These are phyloP conservation scores for Fusarium algeriense DNA, from an alignment of 2,329 filamentous ascomycete genomes.

Conservation along the genomic window DNA sequence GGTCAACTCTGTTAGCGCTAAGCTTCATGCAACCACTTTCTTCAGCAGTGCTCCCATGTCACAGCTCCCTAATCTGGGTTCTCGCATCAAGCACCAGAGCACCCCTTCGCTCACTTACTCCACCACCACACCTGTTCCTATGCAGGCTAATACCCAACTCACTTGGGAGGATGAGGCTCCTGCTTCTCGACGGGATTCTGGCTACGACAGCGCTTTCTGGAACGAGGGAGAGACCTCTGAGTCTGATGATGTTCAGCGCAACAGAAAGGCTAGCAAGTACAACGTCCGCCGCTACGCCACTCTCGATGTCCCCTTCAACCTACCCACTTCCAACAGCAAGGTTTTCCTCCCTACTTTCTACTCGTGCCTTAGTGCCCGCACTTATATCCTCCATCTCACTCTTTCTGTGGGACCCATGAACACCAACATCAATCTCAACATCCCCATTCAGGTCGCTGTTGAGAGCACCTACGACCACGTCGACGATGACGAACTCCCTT, in stretches of 20 bases:
- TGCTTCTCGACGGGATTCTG: constrained; percentile 62
- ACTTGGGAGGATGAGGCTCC: constrained; percentile 58
- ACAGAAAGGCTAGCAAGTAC: constrained; percentile 48
- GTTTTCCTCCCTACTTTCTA: constrained; percentile 69
- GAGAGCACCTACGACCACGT: constrained; percentile 52
- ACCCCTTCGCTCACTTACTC: constrained; percentile 62
- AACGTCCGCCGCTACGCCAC: constrained; percentile 56
- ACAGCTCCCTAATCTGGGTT: constrained; percentile 64
- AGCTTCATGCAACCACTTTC: constrained; percentile 65
- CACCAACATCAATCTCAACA: constrained; percentile 57
- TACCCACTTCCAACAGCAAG: constrained; percentile 62
- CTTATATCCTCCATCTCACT: constrained; percentile 65
- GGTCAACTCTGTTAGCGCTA: constrained; percentile 62
- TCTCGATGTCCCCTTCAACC: constrained; percentile 61
- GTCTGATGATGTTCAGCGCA: constrained; percentile 41
- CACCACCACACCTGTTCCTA: constrained; percentile 57
- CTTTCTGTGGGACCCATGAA: constrained; percentile 58
- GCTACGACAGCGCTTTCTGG: constrained; percentile 61
- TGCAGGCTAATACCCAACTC: constrained; percentile 51
- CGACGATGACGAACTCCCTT: constrained; percentile 56
- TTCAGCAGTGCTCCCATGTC: constrained; percentile 62
- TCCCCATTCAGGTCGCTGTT: constrained; percentile 66
- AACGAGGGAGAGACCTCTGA: constrained; percentile 53
- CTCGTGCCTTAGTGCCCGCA: constrained; percentile 67
- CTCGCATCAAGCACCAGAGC: constrained; percentile 55